Evolutionary conservation across 352 stramenopile genomes (phyloP), one percentile per base, ranked within the genome.

Genomic region (Phytophthora syringae): DNA sequence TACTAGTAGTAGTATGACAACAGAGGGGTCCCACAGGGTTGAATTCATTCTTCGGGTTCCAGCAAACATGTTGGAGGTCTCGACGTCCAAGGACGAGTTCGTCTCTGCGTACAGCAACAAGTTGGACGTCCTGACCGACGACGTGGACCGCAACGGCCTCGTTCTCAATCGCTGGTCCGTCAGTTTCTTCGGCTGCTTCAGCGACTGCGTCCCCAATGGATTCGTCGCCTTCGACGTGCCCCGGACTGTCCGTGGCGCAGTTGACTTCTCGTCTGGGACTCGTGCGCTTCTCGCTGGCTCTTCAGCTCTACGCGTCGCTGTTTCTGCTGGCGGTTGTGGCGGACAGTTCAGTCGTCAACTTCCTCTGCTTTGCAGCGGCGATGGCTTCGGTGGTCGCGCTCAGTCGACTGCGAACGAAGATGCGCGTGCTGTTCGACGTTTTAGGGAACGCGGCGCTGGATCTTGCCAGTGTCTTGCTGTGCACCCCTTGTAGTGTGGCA

Each of bases 351-450:
- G 50, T 64, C 18, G 20, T 70, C 24, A 54, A 39, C 30, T 67
- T 73, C 39, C 6, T 70, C n/a, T 68, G 60, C 20, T 63, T 68
- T 45, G 62, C 80, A 52, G 43, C 52, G 30, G 60, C 65, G 10
- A 32, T 68, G n/a, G 47, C 24, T 25, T 37, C 57, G 2, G 52
- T 36, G 27, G 28, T 71, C 20, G 45, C 36, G 7, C 45, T 75
- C 37, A 30, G 44, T 13, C 51, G 64, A 27, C 60, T 86, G 47
- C 73, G 77, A 21, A 76, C 60, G 37, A 75, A 67, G 24, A 69
- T 88, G 34, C 79, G 81, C 22, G 30, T 47, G 36, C 57, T 87
- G 25, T 85, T 87, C 51, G 61, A 67, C 39, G 83, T 87, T 56
- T 76, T 66, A 3, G 78, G 78, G 11, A 71, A 64, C 6, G 42